A percentile compares a stretch with the other conserved stretches of the same genome.
Evolutionary conservation across 768 basidiomycete species (phyloP).

Genomic region (Clavaria fumosa): DNA sequence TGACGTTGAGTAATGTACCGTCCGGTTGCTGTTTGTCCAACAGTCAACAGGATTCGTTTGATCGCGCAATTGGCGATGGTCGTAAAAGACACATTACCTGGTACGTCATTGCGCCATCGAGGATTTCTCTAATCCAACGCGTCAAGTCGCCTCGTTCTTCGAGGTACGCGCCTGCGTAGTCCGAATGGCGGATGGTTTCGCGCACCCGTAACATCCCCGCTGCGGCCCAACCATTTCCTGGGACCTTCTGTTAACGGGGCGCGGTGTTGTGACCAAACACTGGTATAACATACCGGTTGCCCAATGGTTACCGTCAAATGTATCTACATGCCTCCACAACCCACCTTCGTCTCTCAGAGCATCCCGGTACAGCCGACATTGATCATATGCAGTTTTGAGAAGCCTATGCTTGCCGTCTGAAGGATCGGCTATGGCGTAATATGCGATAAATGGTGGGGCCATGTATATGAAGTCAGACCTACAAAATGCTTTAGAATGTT

Average conservation of each 20-base stretch:
- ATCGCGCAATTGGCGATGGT: not conserved
- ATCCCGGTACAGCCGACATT: slow-evolving; percentile 41
- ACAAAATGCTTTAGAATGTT: slow-evolving; percentile 4
- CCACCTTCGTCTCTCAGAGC: slow-evolving; percentile 31
- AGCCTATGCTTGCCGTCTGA: slow-evolving; percentile 21
- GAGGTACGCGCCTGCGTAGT: slow-evolving; percentile 21
- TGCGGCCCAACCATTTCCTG: slow-evolving; percentile 55
- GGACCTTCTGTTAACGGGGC: not conserved
- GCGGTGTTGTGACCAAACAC: not conserved
- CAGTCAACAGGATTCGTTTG: slow-evolving; percentile 1
- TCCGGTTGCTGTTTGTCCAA: slow-evolving; percentile 19
- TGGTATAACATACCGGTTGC: slow-evolving; percentile 28
- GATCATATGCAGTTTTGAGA: slow-evolving; percentile 37
- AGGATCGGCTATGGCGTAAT: slow-evolving; percentile 36
- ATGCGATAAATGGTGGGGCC: slow-evolving; percentile 53
- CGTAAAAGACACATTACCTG: slow-evolving; percentile 21
- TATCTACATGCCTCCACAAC: slow-evolving; percentile 40
- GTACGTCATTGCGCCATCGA: slow-evolving; percentile 25
- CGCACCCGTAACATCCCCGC: slow-evolving; percentile 48
- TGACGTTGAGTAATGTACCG: slow-evolving; percentile 37
- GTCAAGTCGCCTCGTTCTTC: slow-evolving; percentile 29
- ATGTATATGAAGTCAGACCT: slow-evolving; percentile 49
- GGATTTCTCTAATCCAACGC: slow-evolving; percentile 40
- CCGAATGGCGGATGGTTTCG: slow-evolving; percentile 33
- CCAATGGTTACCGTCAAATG: slow-evolving; percentile 39